A percentile compares a stretch with the other conserved stretches of the same genome.
These are phyloP conservation scores for Magnolia officinalis DNA, from an alignment of 164 flowering plant genomes.

Conservation along the genomic window DNA sequence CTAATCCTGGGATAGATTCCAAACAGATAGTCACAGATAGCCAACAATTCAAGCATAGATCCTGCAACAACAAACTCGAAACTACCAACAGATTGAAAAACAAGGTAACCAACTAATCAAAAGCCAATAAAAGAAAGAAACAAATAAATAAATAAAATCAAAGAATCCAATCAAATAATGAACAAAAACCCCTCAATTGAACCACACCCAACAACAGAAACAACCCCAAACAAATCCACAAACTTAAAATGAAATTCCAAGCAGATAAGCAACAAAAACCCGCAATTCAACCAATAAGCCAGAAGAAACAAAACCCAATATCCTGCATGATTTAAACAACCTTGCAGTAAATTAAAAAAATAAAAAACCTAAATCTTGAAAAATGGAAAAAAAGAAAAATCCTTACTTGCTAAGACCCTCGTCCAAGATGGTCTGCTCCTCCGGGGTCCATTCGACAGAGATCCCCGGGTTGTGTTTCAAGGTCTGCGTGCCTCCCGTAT, in stretches of 20 bases:
- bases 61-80: neutral
- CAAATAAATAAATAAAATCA: neutral
- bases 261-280: neutral
- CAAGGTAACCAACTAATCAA: neutral
- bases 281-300: neutral
- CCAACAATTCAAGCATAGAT: constrained; percentile 1
- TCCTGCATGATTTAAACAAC: neutral
- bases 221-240: neutral
- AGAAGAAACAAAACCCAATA: constrained; percentile 4
- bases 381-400: neutral
- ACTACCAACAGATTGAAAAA: neutral
- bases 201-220: neutral
- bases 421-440: constrained; percentile 55
- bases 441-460: constrained; percentile 48
- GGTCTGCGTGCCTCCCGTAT: constrained; percentile 19
- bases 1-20: too few relatives aligned
- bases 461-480: constrained; percentile 62
- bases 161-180: neutral
- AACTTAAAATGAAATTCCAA: neutral
- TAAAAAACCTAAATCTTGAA: constrained; percentile 2
- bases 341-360: neutral
- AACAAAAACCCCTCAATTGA: neutral
- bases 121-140: neutral
- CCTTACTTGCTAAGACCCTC: constrained; percentile 49
- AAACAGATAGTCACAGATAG: neutral